phyloP scores from a whole-genome alignment of 495 filamentous ascomycete genomes.

The Podospora tetraspora region DNA sequence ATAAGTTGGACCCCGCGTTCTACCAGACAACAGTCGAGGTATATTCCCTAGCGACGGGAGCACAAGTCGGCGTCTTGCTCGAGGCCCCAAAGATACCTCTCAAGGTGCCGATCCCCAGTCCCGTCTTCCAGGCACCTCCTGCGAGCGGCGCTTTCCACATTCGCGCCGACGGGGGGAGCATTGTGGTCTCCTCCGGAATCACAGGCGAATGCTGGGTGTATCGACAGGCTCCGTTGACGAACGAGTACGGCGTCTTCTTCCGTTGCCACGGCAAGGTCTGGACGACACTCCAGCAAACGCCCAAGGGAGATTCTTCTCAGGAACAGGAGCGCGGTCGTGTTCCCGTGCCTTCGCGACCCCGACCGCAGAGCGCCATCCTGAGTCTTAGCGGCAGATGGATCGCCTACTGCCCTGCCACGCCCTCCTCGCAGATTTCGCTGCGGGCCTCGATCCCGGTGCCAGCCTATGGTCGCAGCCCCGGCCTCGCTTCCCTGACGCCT shows the following conservation, averaged over 20 bases:
- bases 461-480: conserved; percentile 52
- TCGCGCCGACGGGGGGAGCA: conserved; percentile 57
- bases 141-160: conserved; percentile 68
- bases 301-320: conserved; percentile 41
- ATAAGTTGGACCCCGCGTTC: conserved; percentile 28
- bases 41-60: conserved; percentile 67
- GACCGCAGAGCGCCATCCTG: conserved; percentile 58
- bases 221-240: conserved; percentile 31
- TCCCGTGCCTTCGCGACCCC: conserved; percentile 33
- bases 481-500: conserved; percentile 62
- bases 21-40: conserved; percentile 86
- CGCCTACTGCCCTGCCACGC: conserved; percentile 71
- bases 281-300: conserved; percentile 64
- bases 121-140: conserved; percentile 52
- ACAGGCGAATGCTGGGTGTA: conserved; percentile 87
- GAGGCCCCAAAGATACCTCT: conserved; percentile 45
- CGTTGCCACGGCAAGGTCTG: conserved; percentile 73
- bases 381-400: conserved; percentile 77
- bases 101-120: conserved; percentile 47
- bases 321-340: conserved; percentile 40
- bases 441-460: conserved; percentile 51
- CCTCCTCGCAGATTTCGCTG: conserved; percentile 64
- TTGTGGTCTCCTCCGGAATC: conserved; percentile 69
- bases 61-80: conserved; percentile 64
- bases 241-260: conserved; percentile 46